Conservation (phyloP, 768 basidiomycete genomes). For the Boletus sp. region DNA sequence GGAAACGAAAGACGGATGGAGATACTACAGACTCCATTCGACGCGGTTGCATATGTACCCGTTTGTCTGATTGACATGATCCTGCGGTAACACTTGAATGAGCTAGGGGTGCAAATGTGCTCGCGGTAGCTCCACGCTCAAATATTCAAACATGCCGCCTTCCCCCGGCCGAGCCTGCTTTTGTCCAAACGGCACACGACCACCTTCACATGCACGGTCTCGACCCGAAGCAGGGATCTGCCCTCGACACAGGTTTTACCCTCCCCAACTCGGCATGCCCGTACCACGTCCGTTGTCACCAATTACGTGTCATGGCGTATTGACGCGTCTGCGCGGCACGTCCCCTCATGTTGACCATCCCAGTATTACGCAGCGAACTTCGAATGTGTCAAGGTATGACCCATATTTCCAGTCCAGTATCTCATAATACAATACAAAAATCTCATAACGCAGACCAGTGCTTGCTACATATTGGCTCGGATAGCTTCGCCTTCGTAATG, state of each 20-base stretch:
- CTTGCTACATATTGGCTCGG: too few species aligned
- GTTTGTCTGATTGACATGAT: neutral
- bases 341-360: too few species aligned
- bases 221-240: conserved; percentile 74
- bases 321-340: too few species aligned
- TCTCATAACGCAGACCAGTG: too few species aligned
- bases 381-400: too few species aligned
- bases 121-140: conserved; percentile 79
- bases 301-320: too few species aligned
- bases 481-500: too few species aligned
- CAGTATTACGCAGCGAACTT: too few species aligned
- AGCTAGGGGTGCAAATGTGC: conserved; percentile 91
- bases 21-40: neutral
- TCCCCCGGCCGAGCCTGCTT: conserved; percentile 60
- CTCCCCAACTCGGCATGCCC: too few species aligned
- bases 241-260: conserved; percentile 73
- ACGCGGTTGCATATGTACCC: neutral
- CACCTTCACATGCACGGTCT: conserved; percentile 84
- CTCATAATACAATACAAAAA: too few species aligned
- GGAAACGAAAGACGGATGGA: neutral
- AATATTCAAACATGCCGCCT: conserved; percentile 69
- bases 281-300: too few species aligned
- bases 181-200: conserved; percentile 71
- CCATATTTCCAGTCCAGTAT: too few species aligned
- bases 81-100: conserved; percentile 52